Evolutionary conservation across 257 asterid species (phyloP), one percentile per base, ranked within the genome.

Genomic region (Voacanga thouarsii): DNA sequence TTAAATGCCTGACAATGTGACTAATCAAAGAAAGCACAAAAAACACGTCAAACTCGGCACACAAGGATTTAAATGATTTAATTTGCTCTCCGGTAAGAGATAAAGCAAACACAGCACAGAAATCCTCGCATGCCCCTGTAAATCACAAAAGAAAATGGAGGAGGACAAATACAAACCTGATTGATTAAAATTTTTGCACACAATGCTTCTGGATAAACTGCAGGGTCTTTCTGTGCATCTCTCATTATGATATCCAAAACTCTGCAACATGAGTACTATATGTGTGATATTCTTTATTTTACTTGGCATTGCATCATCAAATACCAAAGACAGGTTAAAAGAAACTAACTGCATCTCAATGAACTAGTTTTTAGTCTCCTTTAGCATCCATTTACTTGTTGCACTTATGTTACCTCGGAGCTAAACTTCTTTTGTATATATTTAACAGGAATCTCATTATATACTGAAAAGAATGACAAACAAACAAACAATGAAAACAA

Each of bases 181-280:
- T 87, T 79, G 73, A 93, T 78, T 80, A 95, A 87, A 84, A 76
- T 73, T 81, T 90, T 91, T 64, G 98, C 98, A 70, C 69, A 93
- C 82, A 87, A 77, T 30, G 97, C 97, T 23, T 96, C 97, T 7
- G 97, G 90, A 82, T 76, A 89, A 83, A 68, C 85, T 75, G 75
- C 87, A 84, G 99, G 99, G 89, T 96, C 99, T 87, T 86, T 88
- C 84, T 86, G 87, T 50, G 97, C 97, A 81, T 96, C 97, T 78
- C 84, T 86, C 85, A 88, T 93, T 97, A 96, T 95, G 83, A 91
- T 92, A 77, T 86, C 92, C 84, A 86, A 88, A 88, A 95, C 98
- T 88, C 99, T 95, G 92, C 85, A 86, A n/a, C 72, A 78, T 70
- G 76, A 78, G 72, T 70, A 26, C 21, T 33, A 11, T 2, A 53